Conservation (phyloP, 495 filamentous ascomycete genomes). For the Hypoxylon perforatum region DNA sequence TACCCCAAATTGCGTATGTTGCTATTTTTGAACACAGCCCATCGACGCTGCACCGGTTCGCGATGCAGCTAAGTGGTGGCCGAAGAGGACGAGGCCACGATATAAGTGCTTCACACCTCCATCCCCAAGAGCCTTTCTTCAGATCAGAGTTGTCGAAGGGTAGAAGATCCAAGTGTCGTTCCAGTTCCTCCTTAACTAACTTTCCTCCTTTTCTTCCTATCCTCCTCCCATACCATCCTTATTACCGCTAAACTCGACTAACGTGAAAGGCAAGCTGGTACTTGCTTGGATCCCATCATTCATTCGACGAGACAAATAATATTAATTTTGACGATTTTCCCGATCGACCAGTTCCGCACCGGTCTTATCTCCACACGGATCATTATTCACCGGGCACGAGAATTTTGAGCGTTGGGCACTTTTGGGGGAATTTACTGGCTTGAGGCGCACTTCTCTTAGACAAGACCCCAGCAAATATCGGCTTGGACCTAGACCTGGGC, state of each 20-base stretch:
- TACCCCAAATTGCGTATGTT: constrained; percentile 50
- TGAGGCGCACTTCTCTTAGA: constrained; percentile 38
- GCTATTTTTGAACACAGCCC: constrained; percentile 50
- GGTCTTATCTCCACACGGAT: constrained; percentile 35
- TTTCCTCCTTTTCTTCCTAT: constrained; percentile 52
- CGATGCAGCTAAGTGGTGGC: constrained; percentile 44
- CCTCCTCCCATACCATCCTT: constrained; percentile 32
- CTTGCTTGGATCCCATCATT: constrained; percentile 65
- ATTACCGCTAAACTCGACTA: constrained; percentile 51
- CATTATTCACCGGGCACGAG: constrained; percentile 45
- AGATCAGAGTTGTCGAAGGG: constrained; percentile 46
- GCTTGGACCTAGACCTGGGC: constrained; percentile 54
- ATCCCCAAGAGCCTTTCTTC: constrained; percentile 46
- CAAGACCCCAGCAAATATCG: constrained; percentile 42
- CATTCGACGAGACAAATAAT: constrained; percentile 59
- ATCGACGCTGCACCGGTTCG: constrained; percentile 41
- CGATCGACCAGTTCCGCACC: constrained; percentile 17
- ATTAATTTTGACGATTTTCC: constrained; percentile 50
- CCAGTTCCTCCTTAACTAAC: constrained; percentile 51
- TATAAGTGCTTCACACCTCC: constrained; percentile 64
- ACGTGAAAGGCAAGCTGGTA: constrained; percentile 62
- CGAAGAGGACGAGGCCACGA: constrained; percentile 49
- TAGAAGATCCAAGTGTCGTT: constrained; percentile 61
- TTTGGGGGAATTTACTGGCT: constrained; percentile 42
- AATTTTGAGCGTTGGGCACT: constrained; percentile 40